Evolutionary conservation across 805 yeast species (phyloP).

Genomic region (Barnettozyma vustinii): DNA sequence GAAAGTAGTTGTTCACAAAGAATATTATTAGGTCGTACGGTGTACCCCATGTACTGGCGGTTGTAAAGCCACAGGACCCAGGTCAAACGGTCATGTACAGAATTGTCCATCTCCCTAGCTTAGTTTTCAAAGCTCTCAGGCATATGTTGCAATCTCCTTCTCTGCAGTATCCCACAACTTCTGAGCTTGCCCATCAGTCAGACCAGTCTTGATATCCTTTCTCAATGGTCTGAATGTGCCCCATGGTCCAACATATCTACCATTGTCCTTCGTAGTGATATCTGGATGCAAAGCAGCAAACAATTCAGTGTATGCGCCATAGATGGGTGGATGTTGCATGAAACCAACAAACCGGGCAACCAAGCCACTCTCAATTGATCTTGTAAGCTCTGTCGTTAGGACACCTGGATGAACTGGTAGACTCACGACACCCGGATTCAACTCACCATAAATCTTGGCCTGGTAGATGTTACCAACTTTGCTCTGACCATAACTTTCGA

Average conservation of each 20-base stretch:
- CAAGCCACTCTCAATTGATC: constrained; percentile 13
- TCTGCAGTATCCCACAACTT: constrained; percentile 33
- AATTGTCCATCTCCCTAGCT: too few relatives aligned
- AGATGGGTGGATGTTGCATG: constrained; percentile 6
- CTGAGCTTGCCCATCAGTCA: constrained; percentile 28
- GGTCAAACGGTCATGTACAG: too few relatives aligned
- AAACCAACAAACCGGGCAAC: not conserved
- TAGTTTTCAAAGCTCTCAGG: not conserved
- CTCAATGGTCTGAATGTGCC: constrained; percentile 36
- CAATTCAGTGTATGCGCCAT: constrained; percentile 42
- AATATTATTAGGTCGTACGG: too few relatives aligned
- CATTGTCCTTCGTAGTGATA: constrained; percentile 28
- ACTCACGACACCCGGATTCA: constrained; percentile 29
- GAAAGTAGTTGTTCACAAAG: not conserved
- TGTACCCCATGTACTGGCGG: too few relatives aligned
- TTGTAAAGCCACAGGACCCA: too few relatives aligned
- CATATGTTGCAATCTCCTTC: constrained; percentile 9
- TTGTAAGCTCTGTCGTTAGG: constrained; percentile 30
- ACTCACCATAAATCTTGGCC: constrained; percentile 30
- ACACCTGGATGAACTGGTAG: constrained; percentile 39
- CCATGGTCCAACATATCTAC: constrained; percentile 37
- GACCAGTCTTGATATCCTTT: constrained; percentile 30
- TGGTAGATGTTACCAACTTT: constrained; percentile 37
- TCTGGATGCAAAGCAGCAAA: constrained; percentile 38
- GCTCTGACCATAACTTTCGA: constrained; percentile 32